Conservation (phyloP, 495 filamentous ascomycete genomes). For the Daldinia loculata region DNA sequence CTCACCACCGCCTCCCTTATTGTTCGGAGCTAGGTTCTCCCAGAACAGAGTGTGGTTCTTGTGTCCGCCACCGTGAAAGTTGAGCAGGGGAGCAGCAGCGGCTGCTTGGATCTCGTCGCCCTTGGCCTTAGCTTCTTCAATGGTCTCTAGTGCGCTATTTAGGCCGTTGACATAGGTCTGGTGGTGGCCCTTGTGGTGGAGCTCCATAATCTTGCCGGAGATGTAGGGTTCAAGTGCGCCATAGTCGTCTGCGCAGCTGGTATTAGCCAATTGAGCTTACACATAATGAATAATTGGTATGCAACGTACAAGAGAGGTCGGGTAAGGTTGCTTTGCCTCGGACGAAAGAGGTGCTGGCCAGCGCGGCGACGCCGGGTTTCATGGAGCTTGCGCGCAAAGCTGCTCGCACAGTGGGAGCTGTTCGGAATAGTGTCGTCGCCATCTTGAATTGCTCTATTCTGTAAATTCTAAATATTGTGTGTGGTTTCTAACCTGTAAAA, state of each 20-base stretch:
- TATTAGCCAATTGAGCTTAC: constrained; percentile 7
- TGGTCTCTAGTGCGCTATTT: constrained; percentile 70
- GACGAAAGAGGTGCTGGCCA: constrained; percentile 75
- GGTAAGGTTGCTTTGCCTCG: constrained; percentile 92
- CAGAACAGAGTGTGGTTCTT: constrained; percentile 96
- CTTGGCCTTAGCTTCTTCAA: constrained; percentile 65
- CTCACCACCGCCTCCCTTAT: constrained; percentile 74
- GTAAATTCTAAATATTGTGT: neutral
- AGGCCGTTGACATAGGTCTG: constrained; percentile 79
- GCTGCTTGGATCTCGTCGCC: constrained; percentile 75
- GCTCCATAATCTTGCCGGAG: constrained; percentile 98
- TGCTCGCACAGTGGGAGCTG: constrained; percentile 54
- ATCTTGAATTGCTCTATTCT: constrained; percentile 43
- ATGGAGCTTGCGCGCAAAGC: constrained; percentile 54
- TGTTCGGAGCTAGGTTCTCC: constrained; percentile 92
- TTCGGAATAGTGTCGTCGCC: constrained; percentile 63
- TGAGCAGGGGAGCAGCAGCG: constrained; percentile 83
- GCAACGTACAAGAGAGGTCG: constrained; percentile 83
- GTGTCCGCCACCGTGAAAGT: constrained; percentile 97
- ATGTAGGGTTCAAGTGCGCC: constrained; percentile 93
- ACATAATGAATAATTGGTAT: neutral
- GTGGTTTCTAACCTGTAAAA: neutral
- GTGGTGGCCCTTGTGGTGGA: constrained; percentile 83
- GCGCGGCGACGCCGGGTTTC: constrained; percentile 59
- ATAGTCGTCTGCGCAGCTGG: constrained; percentile 71